Evolutionary conservation across 2,329 filamentous ascomycete genomes (phyloP), one percentile per base, ranked within the genome.

Genomic region (Cladorrhinum sp.): DNA sequence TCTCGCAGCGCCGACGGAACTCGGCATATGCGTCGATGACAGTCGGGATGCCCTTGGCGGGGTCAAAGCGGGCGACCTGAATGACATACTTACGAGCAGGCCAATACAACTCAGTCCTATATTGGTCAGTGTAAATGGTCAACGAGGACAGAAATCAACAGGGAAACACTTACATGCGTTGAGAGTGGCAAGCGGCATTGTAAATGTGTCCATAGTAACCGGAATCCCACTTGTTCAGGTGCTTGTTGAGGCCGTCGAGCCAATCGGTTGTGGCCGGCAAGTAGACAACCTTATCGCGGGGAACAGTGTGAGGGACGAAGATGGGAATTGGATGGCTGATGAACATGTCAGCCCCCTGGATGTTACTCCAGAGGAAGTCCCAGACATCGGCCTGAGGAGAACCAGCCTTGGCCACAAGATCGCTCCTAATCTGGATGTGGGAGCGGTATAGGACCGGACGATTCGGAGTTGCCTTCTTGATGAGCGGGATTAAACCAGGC

Each of bases 221-320:
- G 6, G 81, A 79, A 69, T 92, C 88, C 85, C 87, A 92, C 55
- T 82, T 79, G 62, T 83, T 83, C 73, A 94, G 80, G 23, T 79
- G 75, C 74, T 95, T 95, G 78, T 93, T 95, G 66, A 94, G 74
- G 8, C 91, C 91, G 71, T 95, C 91, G 2, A 92, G 79, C 87
- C 90, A 95, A 73, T 95, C 91, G 0, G 90, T 94, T 0, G 90
- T 90, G 10, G 91, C 91, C 2, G 90, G 90, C 71, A 94, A 79
- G 71, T 92, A 92, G 1, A 84, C 86, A 0, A 94, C 86, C 66
- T 84, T 89, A 57, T 87, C 78, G 1, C 74, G 75, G 1, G 86
- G 84, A 4, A 95, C 88, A 60, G 79, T 86, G 28, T 79, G 75
- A 1, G 91, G 91, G 9, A 95, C 89, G 66, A 94, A 95, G 23